phyloP scores from a whole-genome alignment of 495 filamentous ascomycete genomes.

The Aspergillus asperescens region DNA sequence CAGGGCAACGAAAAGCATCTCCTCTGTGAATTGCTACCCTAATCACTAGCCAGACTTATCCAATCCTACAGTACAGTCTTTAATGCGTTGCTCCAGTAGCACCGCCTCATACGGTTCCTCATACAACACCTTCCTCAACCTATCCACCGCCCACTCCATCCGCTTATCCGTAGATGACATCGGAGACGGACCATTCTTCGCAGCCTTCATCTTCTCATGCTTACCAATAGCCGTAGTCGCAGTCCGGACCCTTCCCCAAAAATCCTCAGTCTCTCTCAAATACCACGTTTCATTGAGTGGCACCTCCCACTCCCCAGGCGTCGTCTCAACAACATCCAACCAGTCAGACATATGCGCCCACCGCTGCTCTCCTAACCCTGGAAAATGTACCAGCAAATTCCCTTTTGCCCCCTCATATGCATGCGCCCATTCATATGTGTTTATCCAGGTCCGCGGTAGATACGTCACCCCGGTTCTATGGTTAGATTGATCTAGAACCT shows the following conservation, averaged over 20 bases:
- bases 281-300: conserved; percentile 20
- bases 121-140: conserved; percentile 9
- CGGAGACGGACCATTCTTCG: no score
- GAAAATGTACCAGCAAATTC: conserved; percentile 36
- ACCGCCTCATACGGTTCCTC: conserved; percentile 13
- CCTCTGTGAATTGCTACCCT: no score
- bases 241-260: conserved; percentile 12
- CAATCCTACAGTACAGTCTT: conserved; percentile 4
- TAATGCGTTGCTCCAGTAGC: conserved; percentile 14
- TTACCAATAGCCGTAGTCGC: conserved; percentile 4
- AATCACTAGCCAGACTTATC: no score
- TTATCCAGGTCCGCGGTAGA: conserved; percentile 39
- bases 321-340: conserved; percentile 24
- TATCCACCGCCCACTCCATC: conserved; percentile 5
- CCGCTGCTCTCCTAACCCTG: conserved; percentile 12
- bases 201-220: neutral
- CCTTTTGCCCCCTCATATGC: conserved; percentile 31
- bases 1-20: no score
- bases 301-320: conserved; percentile 17
- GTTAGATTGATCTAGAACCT: conserved; percentile 23
- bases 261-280: conserved; percentile 2
- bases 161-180: neutral
- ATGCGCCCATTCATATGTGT: conserved; percentile 26
- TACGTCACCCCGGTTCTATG: conserved; percentile 27
- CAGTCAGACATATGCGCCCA: conserved; percentile 22